Evolutionary conservation across 768 basidiomycete species (phyloP).

Genomic region (Punctularia strigosozonata): DNA sequence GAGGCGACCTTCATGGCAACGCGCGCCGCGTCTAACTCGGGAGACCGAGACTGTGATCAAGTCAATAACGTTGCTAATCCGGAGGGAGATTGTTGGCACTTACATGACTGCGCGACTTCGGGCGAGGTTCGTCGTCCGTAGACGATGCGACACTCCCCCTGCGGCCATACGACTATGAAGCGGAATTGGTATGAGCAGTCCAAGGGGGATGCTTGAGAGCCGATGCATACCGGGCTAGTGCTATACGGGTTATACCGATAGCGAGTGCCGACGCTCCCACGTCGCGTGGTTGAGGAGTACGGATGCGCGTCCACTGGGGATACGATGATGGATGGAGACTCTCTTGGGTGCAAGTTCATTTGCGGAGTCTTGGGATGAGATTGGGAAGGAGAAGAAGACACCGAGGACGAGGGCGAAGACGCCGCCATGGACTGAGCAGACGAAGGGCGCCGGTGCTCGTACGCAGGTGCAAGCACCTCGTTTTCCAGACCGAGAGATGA

Average conservation of each 20-base stretch:
- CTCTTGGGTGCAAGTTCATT: neutral
- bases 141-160: neutral
- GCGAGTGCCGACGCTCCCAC: too few species aligned
- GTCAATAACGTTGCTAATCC: constrained; percentile 4
- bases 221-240: too few species aligned
- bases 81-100: neutral
- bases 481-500: constrained; percentile 66
- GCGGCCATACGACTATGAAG: neutral
- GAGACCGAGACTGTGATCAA: neutral
- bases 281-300: too few species aligned
- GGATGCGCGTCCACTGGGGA: neutral
- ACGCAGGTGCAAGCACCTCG: constrained; percentile 19
- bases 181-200: too few species aligned
- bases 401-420: constrained; percentile 22
- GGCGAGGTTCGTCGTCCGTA: neutral
- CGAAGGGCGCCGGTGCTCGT: constrained; percentile 6
- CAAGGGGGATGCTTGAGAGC: too few species aligned
- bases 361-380: constrained; percentile 22
- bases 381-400: constrained; percentile 36
- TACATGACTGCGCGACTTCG: neutral
- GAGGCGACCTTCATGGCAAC: constrained; percentile 9
- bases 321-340: neutral
- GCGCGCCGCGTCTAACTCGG: constrained; percentile 19
- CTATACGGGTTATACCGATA: too few species aligned
- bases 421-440: constrained; percentile 15